Percentiles rank a stretch among this genome's conserved stretches.
Conservation (phyloP, 768 basidiomycete genomes). For the Psilocybe azurescens region DNA sequence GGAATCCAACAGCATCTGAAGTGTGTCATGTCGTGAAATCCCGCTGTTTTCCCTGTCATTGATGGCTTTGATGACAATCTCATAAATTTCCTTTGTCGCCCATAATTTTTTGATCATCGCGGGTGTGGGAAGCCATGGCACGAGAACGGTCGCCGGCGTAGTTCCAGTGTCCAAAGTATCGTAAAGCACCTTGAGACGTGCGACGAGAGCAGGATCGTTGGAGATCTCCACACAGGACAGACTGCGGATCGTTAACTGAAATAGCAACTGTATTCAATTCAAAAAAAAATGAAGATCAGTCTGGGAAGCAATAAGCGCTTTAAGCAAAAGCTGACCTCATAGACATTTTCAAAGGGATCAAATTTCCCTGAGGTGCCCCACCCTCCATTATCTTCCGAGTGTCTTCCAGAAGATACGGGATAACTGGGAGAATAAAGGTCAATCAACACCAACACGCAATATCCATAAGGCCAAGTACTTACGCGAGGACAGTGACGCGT, state of each 20-base stretch:
- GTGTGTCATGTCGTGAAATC: constrained; percentile 62
- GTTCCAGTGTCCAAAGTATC: constrained; percentile 73
- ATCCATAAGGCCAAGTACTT: constrained; percentile 34
- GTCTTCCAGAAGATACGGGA: constrained; percentile 70
- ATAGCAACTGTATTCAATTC: constrained; percentile 56
- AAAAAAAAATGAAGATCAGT: constrained; percentile 1
- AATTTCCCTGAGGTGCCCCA: constrained; percentile 71
- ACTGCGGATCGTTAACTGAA: constrained; percentile 75
- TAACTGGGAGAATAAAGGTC: constrained; percentile 46
- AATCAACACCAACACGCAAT: background rate
- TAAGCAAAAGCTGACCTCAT: constrained; percentile 53
- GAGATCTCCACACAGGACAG: constrained; percentile 74
- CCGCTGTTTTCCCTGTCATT: constrained; percentile 49
- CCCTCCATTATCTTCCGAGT: constrained; percentile 60
- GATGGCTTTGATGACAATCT: constrained; percentile 53
- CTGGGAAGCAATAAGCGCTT: constrained; percentile 11
- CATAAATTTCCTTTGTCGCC: constrained; percentile 79
- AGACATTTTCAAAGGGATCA: constrained; percentile 75
- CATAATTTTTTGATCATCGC: constrained; percentile 73
- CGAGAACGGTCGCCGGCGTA: constrained; percentile 72
- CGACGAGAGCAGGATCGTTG: constrained; percentile 63
- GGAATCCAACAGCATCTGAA: constrained; percentile 76
- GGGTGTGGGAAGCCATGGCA: constrained; percentile 79
- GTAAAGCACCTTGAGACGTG: constrained; percentile 67
- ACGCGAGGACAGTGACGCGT: constrained; percentile 65